Percentiles rank a stretch among this genome's conserved stretches.
Conservation (phyloP, 306 rosid species). For the Potentilla sterilis region DNA sequence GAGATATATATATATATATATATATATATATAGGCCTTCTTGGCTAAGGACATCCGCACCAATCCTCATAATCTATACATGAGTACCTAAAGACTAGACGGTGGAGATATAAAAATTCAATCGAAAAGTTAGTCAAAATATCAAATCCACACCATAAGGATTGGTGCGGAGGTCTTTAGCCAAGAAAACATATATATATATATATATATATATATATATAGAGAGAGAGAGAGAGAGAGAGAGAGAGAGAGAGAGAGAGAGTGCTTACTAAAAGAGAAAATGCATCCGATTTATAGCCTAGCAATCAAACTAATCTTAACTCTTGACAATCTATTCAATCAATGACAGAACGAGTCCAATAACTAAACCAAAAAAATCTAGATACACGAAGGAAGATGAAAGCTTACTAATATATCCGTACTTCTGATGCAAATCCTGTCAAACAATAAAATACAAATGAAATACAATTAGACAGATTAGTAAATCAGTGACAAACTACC, state of each 20-base stretch:
- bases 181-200: too few species aligned
- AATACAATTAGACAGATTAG: neutral
- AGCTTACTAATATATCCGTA: conserved; percentile 31
- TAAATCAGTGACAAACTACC: conserved; percentile 12
- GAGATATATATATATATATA: too few species aligned
- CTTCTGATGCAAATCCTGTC: conserved; percentile 51
- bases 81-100: too few species aligned
- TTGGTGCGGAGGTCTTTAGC: too few species aligned
- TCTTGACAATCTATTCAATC: neutral
- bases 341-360: neutral
- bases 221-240: neutral
- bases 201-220: too few species aligned
- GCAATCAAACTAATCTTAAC: neutral
- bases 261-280: neutral
- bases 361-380: neutral
- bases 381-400: conserved; percentile 2
- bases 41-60: too few species aligned
- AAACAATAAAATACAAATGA: conserved; percentile 6
- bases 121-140: too few species aligned
- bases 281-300: neutral
- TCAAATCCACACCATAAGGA: too few species aligned
- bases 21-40: too few species aligned
- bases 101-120: too few species aligned
- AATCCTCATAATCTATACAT: too few species aligned
- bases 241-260: neutral